A percentile compares a stretch with the other conserved stretches of the same genome.
These are phyloP conservation scores for Aspergillus fumigatus DNA, from an alignment of 2,329 filamentous ascomycete species.

Conservation along the genomic window DNA sequence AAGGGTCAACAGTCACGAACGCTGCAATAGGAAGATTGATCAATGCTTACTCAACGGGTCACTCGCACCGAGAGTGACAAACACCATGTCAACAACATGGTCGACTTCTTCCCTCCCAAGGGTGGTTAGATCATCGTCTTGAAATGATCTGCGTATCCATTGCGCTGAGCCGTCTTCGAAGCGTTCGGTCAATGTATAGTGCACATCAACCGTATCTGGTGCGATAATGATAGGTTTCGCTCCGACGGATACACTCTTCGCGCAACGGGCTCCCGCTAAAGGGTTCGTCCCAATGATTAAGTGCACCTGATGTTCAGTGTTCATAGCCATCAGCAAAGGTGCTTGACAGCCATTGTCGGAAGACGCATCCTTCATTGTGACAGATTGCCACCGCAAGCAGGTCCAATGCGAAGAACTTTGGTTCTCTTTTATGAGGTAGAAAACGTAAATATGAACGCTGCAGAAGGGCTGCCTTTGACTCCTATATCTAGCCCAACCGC, in stretches of 20 bases:
- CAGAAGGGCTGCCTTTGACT: background rate
- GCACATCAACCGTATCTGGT: constrained; percentile 57
- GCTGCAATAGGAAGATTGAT: background rate
- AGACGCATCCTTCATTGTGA: constrained; percentile 30
- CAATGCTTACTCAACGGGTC: constrained; percentile 47
- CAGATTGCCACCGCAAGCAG: constrained; percentile 11
- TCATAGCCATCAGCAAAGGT: constrained; percentile 38
- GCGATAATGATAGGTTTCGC: constrained; percentile 76
- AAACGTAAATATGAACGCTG: background rate
- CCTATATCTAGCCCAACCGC: background rate
- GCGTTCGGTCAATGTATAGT: constrained; percentile 50
- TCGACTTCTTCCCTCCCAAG: constrained; percentile 78
- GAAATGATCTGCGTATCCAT: constrained; percentile 52
- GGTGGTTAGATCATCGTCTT: constrained; percentile 65
- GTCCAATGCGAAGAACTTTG: constrained; percentile 7
- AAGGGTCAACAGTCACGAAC: constrained; percentile 18
- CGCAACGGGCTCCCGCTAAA: constrained; percentile 77
- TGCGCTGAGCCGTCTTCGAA: constrained; percentile 40
- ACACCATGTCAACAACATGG: constrained; percentile 81
- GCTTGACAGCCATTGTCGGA: constrained; percentile 16
- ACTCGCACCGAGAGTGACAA: constrained; percentile 63
- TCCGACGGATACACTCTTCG: constrained; percentile 74
- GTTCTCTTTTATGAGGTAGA: background rate
- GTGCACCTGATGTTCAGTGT: constrained; percentile 55
- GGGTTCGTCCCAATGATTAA: constrained; percentile 82